These are phyloP conservation scores for Raffaelea ambrosiae DNA, from an alignment of 2,329 filamentous ascomycete genomes.

Conservation along the genomic window DNA sequence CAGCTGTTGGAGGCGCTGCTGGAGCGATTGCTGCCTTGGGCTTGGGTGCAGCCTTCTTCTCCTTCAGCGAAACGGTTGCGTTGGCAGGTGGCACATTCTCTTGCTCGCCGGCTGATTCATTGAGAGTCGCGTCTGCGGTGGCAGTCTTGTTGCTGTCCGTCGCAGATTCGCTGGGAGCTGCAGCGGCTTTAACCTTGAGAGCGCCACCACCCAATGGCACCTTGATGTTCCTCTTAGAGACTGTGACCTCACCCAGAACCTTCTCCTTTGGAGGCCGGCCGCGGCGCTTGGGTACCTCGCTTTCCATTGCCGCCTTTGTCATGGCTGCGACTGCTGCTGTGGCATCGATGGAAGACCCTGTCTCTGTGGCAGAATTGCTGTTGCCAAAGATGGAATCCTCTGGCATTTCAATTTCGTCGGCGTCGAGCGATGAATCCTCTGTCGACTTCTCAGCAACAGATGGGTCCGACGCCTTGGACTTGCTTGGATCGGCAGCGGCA, in stretches of 20 bases:
- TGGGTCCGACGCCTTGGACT: conserved; percentile 3
- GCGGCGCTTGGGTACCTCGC: conserved; percentile 27
- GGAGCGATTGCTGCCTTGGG: conserved; percentile 8
- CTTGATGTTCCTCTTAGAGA: conserved; percentile 34
- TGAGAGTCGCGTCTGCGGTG: conserved; percentile 7
- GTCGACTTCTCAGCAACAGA: no score
- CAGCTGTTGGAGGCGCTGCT: neutral
- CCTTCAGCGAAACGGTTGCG: conserved; percentile 14
- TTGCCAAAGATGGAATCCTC: conserved; percentile 12
- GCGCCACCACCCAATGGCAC: conserved; percentile 14
- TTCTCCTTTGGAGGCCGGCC: conserved; percentile 35
- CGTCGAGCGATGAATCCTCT: neutral
- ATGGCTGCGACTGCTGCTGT: neutral
- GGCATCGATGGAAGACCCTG: neutral
- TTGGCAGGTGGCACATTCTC: conserved; percentile 21
- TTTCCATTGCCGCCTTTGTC: conserved; percentile 2
- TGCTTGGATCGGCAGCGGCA: conserved; percentile 1
- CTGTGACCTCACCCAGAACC: conserved; percentile 34
- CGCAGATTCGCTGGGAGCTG: conserved; percentile 26
- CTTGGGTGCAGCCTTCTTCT: conserved; percentile 4
- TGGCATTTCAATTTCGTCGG: conserved; percentile 10
- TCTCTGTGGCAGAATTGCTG: neutral
- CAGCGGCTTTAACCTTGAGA: conserved; percentile 15
- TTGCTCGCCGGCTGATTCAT: conserved; percentile 18
- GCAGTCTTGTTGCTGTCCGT: no score